A percentile compares a stretch with the other conserved stretches of the same genome.
These are phyloP conservation scores for Populus hybrid DNA, from an alignment of 441 rosid genomes.

Conservation along the genomic window DNA sequence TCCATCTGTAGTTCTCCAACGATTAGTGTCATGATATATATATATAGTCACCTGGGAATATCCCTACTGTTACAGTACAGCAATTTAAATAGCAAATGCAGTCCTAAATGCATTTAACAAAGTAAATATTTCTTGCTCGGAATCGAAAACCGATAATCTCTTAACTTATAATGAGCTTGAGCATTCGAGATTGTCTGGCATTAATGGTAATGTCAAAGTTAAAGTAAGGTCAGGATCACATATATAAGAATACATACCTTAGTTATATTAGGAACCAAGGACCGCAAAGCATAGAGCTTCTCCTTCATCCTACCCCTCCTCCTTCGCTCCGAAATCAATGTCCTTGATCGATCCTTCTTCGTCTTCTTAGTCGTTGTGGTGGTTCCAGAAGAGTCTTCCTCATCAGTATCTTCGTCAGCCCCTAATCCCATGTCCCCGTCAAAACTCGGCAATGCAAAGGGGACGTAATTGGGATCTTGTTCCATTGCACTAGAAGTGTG, in stretches of 20 bases:
- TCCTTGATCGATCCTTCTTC: slow-evolving; percentile 64
- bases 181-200: not conserved
- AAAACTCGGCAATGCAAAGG: slow-evolving; percentile 36
- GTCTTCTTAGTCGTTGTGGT: slow-evolving; percentile 30
- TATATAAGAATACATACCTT: slow-evolving; percentile 41
- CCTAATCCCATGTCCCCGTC: slow-evolving; percentile 24
- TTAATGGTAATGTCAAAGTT: too few species aligned
- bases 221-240: not conserved
- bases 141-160: not conserved
- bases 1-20: slow-evolving; percentile 55
- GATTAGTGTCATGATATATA: not conserved
- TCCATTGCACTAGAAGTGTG: slow-evolving; percentile 16
- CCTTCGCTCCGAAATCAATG: slow-evolving; percentile 65
- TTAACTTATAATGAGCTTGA: not conserved
- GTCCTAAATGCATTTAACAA: too few species aligned
- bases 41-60: too few species aligned
- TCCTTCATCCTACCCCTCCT: slow-evolving; percentile 88
- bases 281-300: slow-evolving; percentile 76
- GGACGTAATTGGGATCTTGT: slow-evolving; percentile 31
- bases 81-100: too few species aligned
- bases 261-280: slow-evolving; percentile 86
- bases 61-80: too few species aligned
- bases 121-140: not conserved
- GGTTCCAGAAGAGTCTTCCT: slow-evolving; percentile 53
- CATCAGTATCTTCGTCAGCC: slow-evolving; percentile 30